Evolutionary conservation across 768 basidiomycete genomes (phyloP).

Genomic region (Postia placenta): DNA sequence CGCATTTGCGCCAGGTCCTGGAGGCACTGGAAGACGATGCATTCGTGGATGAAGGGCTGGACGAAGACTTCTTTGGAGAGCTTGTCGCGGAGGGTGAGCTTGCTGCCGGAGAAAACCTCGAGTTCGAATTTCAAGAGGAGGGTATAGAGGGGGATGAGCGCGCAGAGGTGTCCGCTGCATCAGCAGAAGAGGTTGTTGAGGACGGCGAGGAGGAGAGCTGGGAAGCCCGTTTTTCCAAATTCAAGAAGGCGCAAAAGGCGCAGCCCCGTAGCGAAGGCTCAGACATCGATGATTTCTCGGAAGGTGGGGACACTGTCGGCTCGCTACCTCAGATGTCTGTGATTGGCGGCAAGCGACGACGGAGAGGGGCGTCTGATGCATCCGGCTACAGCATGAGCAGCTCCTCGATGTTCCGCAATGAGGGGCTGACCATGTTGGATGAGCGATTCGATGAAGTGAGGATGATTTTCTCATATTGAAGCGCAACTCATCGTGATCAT

Average conservation of each 20-base stretch:
- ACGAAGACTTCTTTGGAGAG: slow-evolving; percentile 73
- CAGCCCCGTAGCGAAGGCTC: slow-evolving; percentile 22
- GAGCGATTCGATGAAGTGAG: slow-evolving; percentile 90
- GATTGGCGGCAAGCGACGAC: slow-evolving; percentile 67
- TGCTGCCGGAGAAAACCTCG: slow-evolving; percentile 49
- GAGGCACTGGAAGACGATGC: slow-evolving; percentile 96
- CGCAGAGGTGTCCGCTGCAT: slow-evolving; percentile 21
- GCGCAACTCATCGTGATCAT: background rate
- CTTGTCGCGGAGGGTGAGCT: slow-evolving; percentile 70
- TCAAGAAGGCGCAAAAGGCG: slow-evolving; percentile 50
- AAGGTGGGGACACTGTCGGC: slow-evolving; percentile 77
- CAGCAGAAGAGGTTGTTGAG: slow-evolving; percentile 10
- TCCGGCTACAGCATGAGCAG: slow-evolving; percentile 98
- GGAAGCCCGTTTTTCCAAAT: slow-evolving; percentile 77
- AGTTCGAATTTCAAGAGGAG: slow-evolving; percentile 64
- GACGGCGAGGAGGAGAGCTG: slow-evolving; percentile 41
- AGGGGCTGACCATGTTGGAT: slow-evolving; percentile 82
- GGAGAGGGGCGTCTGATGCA: slow-evolving; percentile 74
- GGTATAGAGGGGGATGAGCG: slow-evolving; percentile 30
- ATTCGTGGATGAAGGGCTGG: slow-evolving; percentile 74
- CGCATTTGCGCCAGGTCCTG: slow-evolving; percentile 84
- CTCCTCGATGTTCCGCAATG: slow-evolving; percentile 91
- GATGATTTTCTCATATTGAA: background rate
- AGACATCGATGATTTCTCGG: slow-evolving; percentile 51
- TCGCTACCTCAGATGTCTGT: slow-evolving; percentile 73